These are phyloP conservation scores for Kodamaea sp. DNA, from an alignment of 1,139 yeast genomes.

Conservation along the genomic window DNA sequence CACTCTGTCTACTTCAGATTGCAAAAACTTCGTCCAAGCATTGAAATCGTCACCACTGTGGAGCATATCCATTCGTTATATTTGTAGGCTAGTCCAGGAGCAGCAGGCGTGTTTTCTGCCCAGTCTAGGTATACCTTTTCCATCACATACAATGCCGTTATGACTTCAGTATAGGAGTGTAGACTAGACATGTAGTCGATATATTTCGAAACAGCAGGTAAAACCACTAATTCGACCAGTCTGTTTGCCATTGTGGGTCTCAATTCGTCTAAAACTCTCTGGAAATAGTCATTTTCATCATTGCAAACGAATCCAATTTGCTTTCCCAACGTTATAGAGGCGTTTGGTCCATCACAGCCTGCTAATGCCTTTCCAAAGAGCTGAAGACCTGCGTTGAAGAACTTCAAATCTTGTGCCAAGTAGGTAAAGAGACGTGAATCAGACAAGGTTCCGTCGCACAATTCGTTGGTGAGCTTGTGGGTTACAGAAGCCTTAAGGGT, in stretches of 20 bases:
- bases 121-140: conserved; percentile 54
- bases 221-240: conserved; percentile 23
- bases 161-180: conserved; percentile 42
- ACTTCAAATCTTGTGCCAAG: conserved; percentile 50
- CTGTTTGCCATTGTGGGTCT: conserved; percentile 16
- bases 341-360: conserved; percentile 37
- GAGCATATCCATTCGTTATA: conserved; percentile 53
- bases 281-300: conserved; percentile 52
- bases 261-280: conserved; percentile 33
- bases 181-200: conserved; percentile 34
- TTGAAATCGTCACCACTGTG: conserved; percentile 52
- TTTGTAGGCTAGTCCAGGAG: conserved; percentile 40
- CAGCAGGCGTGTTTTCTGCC: conserved; percentile 38
- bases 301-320: conserved; percentile 53
- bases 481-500: conserved; percentile 32
- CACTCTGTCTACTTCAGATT: conserved; percentile 44
- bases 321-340: conserved; percentile 43
- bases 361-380: conserved; percentile 48
- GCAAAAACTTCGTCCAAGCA: conserved; percentile 48
- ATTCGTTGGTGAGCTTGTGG: conserved; percentile 47
- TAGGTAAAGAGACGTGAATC: conserved; percentile 45
- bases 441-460: conserved; percentile 47
- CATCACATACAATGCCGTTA: conserved; percentile 48
- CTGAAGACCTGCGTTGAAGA: conserved; percentile 44
- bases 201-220: conserved; percentile 42